These are phyloP conservation scores for Leccinum uliginosum DNA, from an alignment of 768 basidiomycete genomes.

Conservation along the genomic window DNA sequence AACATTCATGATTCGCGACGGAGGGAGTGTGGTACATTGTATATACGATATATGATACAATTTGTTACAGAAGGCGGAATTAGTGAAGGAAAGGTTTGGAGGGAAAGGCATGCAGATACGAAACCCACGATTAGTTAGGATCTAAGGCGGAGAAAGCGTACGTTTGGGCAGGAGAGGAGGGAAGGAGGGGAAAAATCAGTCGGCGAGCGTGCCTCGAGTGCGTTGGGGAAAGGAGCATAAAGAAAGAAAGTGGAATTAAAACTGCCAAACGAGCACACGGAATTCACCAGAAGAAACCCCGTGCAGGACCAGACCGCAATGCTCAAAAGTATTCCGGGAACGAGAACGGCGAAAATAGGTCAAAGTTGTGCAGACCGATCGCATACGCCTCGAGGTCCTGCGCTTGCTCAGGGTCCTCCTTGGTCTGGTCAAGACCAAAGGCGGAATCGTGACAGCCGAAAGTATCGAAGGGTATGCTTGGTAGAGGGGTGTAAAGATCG, in stretches of 20 bases:
- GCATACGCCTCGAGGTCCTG: constrained; percentile 29
- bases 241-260: not conserved
- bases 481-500: not conserved
- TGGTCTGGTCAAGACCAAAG: constrained; percentile 2
- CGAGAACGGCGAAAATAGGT: constrained; percentile 19
- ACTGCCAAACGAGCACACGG: not conserved
- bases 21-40: constrained; percentile 1
- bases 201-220: not conserved
- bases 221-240: not conserved
- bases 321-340: constrained; percentile 19
- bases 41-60: constrained; percentile 1
- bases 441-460: constrained; percentile 1
- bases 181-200: not conserved
- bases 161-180: not conserved
- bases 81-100: not conserved
- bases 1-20: not conserved
- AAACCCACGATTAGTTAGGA: not conserved
- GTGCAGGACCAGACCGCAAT: not conserved
- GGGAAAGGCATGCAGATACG: not conserved
- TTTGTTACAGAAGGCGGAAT: not conserved
- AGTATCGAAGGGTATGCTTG: constrained; percentile 1
- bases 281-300: not conserved
- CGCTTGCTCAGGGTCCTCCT: constrained; percentile 21
- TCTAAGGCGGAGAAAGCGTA: constrained; percentile 3
- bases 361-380: constrained; percentile 25